phyloP scores from a whole-genome alignment of 306 rosid species.

The Cucurbita maxima region DNA sequence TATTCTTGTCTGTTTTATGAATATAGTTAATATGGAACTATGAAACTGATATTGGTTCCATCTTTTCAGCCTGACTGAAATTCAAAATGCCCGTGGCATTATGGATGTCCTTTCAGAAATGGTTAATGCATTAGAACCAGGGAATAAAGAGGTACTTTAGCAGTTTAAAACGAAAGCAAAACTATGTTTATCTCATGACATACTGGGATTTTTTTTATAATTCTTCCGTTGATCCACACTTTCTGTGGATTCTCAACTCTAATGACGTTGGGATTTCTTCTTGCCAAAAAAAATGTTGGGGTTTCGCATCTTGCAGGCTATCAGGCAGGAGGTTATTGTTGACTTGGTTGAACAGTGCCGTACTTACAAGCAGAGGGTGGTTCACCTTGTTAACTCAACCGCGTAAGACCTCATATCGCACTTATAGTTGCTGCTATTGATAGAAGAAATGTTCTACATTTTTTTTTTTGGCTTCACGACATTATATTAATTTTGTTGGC shows the following conservation, averaged over 20 bases:
- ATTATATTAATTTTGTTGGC: background rate
- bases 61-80: constrained; percentile 65
- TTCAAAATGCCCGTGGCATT: constrained; percentile 93
- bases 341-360: constrained; percentile 93
- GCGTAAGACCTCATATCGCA: constrained; percentile 39
- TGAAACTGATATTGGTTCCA: background rate
- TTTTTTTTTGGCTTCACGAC: background rate
- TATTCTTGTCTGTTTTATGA: background rate
- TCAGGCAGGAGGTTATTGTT: constrained; percentile 83
- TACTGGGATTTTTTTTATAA: background rate
- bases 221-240: background rate
- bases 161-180: background rate
- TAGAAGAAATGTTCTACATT: background rate
- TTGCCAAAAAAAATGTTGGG: background rate
- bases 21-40: background rate
- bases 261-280: background rate
- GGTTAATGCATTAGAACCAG: constrained; percentile 80
- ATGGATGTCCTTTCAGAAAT: constrained; percentile 94
- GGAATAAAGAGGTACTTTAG: constrained; percentile 60
- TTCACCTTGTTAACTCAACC: constrained; percentile 93
- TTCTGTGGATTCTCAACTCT: background rate
- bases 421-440: background rate
- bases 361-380: constrained; percentile 88
- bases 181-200: background rate
- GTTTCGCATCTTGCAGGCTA: constrained; percentile 43